phyloP scores from a whole-genome alignment of 2,329 filamentous ascomycete genomes.

The Botrytis fabae region DNA sequence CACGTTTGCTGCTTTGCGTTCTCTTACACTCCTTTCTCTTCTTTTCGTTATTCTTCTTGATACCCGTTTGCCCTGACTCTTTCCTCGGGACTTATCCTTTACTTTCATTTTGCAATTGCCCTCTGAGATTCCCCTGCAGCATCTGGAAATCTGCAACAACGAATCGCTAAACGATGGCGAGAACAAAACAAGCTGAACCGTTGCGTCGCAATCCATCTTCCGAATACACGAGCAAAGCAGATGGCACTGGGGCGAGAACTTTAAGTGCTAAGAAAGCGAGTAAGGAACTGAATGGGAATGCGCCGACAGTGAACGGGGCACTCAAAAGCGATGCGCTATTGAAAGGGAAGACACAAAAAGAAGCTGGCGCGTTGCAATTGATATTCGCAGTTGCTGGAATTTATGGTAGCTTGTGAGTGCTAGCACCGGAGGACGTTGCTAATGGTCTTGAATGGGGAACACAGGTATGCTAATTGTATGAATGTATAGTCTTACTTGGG shows the following conservation, averaged over 20 bases:
- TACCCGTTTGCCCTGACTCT: slow-evolving; percentile 2
- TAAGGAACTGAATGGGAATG: slow-evolving; percentile 32
- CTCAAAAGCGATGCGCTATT: slow-evolving; percentile 38
- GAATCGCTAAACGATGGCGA: slow-evolving; percentile 56
- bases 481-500: slow-evolving; percentile 78
- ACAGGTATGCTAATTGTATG: slow-evolving; percentile 12
- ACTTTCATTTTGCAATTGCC: background rate
- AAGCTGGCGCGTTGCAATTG: slow-evolving; percentile 71
- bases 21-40: background rate
- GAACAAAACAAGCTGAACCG: slow-evolving; percentile 67
- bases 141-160: background rate
- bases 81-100: background rate
- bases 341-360: slow-evolving; percentile 40
- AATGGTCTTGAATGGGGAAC: background rate
- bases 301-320: slow-evolving; percentile 26
- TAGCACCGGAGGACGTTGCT: background rate
- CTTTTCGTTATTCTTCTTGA: background rate
- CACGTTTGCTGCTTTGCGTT: background rate
- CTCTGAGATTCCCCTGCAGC: background rate
- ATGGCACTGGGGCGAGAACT: slow-evolving; percentile 41
- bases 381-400: slow-evolving; percentile 90
- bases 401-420: slow-evolving; percentile 86
- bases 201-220: slow-evolving; percentile 66
- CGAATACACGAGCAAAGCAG: slow-evolving; percentile 59
- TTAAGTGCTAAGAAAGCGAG: slow-evolving; percentile 36